Evolutionary conservation across 345 rosid species (phyloP), one percentile per base, ranked within the genome.

Genomic region (Erysimum cheiranthoides): DNA sequence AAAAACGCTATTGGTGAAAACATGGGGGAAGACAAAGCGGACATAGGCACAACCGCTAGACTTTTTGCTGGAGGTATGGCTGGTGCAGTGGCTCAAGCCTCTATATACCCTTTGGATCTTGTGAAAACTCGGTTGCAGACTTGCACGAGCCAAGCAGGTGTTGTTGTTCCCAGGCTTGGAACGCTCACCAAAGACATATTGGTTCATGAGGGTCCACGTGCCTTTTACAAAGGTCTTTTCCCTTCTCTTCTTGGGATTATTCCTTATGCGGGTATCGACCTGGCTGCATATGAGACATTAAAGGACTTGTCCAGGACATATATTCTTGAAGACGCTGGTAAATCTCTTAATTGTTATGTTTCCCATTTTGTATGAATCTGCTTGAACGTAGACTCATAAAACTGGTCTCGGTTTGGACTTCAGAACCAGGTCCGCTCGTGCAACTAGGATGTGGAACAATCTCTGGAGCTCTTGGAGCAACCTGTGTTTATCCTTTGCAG

Each of bases 221-320:
- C 97, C 31, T 93, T 93, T 68, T 93, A 85, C 74, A 87, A 83
- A 80, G 98, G 98, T 47, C 90, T 90, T 62, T 85, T 93, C 66
- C 95, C 95, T 21, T 93, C 97, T 69, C 85, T 90, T 80, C 83
- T 91, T 32, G 98, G 98, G 69, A 93, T 93, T 31, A 85, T 93
- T 12, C 98, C 97, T 71, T 93, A 90, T 81, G 96, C 98, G 8
- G 98, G 97, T 70, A 93, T 93, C 42, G 98, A 93, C 66, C 98
- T 93, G 70, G 90, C 96, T 71, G 94, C 93, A 12, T 93, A 93
- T 53, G 98, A 93, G 83, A 91, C 83, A 36, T 78, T 91, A 56
- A 93, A 90, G 78, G 94, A 93, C 45, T 80, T 90, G 86, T 93
- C 97, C 50, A 86, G 82, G 86, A 85, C 82, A 17, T 85, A 91